A percentile compares a stretch with the other conserved stretches of the same genome.
Evolutionary conservation across 768 basidiomycete genomes (phyloP).

Genomic region (Pisolithus tinctorius): DNA sequence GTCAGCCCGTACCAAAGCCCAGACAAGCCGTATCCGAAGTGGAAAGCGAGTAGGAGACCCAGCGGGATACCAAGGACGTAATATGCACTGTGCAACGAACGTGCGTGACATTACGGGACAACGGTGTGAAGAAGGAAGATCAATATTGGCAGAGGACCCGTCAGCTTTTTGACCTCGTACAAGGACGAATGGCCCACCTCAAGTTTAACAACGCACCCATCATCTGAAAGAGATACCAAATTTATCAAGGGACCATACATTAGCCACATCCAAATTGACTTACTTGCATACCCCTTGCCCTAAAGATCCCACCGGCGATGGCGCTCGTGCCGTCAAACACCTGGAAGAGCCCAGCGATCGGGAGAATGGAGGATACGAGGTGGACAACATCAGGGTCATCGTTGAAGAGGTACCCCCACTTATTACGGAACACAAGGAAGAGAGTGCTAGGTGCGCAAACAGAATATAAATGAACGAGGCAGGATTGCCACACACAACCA

Average conservation of each 20-base stretch:
- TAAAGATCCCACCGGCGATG: conserved; percentile 69
- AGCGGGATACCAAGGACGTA: conserved; percentile 81
- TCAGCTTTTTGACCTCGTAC: neutral
- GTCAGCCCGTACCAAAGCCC: conserved; percentile 88
- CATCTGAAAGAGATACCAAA: neutral
- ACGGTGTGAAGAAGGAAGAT: neutral
- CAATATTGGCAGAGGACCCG: neutral
- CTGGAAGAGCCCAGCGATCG: conserved; percentile 74
- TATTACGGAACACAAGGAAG: conserved; percentile 54
- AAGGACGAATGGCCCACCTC: neutral
- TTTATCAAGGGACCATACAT: neutral
- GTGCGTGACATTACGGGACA: conserved; percentile 36
- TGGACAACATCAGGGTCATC: conserved; percentile 47
- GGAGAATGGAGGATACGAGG: conserved; percentile 57
- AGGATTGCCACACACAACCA: too few species aligned
- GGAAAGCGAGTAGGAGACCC: conserved; percentile 74
- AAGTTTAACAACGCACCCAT: neutral
- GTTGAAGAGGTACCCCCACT: conserved; percentile 75
- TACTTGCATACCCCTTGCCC: conserved; percentile 76
- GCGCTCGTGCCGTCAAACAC: conserved; percentile 75
- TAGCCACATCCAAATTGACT: conserved; percentile 3
- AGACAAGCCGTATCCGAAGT: conserved; percentile 44
- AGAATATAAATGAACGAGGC: too few species aligned
- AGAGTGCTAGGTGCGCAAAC: conserved; percentile 31
- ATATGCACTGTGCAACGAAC: conserved; percentile 69